Evolutionary conservation across 306 rosid genomes (phyloP).

Genomic region (Cucumis cinereus): DNA sequence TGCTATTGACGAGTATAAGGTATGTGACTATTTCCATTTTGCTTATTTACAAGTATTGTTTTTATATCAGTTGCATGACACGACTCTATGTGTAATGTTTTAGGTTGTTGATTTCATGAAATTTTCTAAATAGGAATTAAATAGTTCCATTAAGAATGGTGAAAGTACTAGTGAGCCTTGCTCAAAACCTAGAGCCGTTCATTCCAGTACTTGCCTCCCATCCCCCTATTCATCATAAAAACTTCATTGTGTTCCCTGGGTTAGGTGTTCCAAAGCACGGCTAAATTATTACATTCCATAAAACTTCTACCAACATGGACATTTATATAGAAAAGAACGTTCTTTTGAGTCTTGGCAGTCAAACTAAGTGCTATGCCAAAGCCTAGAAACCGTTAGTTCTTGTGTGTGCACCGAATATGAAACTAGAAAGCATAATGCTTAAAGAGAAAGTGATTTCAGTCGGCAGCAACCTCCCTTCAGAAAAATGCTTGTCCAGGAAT

Average conservation of each 20-base stretch:
- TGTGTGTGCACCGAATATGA: not conserved
- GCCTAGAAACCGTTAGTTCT: not conserved
- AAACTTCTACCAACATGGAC: not conserved
- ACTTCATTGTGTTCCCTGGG: not conserved
- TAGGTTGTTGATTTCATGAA: not conserved
- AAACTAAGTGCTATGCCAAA: not conserved
- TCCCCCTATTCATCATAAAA: not conserved
- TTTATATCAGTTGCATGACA: not conserved
- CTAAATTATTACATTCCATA: not conserved
- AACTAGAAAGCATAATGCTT: not conserved
- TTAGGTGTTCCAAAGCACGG: no score
- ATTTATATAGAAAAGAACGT: not conserved
- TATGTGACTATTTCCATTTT: slow-evolving; percentile 14
- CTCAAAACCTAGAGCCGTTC: not conserved
- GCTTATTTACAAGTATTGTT: not conserved
- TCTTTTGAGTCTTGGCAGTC: not conserved
- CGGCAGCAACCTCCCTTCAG: not conserved
- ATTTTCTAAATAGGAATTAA: not conserved
- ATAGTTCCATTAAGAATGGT: not conserved
- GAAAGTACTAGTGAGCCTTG: not conserved
- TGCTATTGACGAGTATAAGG: slow-evolving; percentile 92
- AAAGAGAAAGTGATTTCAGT: not conserved
- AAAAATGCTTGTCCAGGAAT: not conserved
- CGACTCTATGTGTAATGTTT: not conserved
- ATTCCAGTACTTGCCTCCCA: not conserved